phyloP scores from a whole-genome alignment of 768 basidiomycete species.

The Kwoniella dendrophila region DNA sequence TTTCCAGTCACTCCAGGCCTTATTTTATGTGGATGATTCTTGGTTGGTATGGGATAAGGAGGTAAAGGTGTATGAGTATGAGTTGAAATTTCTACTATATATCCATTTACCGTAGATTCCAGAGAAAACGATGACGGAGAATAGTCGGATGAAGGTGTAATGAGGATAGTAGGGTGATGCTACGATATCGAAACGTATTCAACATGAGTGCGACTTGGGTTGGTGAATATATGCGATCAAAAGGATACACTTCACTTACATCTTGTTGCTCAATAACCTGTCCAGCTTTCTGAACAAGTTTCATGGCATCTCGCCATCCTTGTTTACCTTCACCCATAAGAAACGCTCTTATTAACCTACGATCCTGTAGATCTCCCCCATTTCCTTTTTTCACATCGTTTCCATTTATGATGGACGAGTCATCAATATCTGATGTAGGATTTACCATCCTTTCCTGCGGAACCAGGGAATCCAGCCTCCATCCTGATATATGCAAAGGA shows the following conservation, averaged over 20 bases:
- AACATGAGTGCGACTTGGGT: background rate
- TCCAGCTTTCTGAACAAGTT: constrained; percentile 10
- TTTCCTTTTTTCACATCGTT: background rate
- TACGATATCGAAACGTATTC: constrained; percentile 2
- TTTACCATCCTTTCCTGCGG: background rate
- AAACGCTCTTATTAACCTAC: constrained; percentile 34
- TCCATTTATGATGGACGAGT: background rate
- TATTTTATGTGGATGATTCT: constrained; percentile 21
- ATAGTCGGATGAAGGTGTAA: constrained; percentile 38
- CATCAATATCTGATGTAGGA: background rate
- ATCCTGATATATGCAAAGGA: constrained; percentile 42
- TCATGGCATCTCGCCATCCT: constrained; percentile 32
- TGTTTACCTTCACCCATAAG: constrained; percentile 25
- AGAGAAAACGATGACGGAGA: constrained; percentile 1
- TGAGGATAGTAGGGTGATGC: constrained; percentile 45
- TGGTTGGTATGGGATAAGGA: constrained; percentile 12
- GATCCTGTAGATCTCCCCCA: constrained; percentile 32
- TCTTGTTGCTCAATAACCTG: constrained; percentile 32
- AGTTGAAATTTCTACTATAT: constrained; percentile 39
- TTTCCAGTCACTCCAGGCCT: constrained; percentile 43
- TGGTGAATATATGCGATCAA: background rate
- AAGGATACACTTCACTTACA: constrained; percentile 27
- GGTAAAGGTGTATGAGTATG: constrained; percentile 48
- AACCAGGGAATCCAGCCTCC: constrained; percentile 34
- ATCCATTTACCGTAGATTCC: constrained; percentile 5